Conservation (phyloP, 768 basidiomycete genomes). For the Suillus subalutaceus region DNA sequence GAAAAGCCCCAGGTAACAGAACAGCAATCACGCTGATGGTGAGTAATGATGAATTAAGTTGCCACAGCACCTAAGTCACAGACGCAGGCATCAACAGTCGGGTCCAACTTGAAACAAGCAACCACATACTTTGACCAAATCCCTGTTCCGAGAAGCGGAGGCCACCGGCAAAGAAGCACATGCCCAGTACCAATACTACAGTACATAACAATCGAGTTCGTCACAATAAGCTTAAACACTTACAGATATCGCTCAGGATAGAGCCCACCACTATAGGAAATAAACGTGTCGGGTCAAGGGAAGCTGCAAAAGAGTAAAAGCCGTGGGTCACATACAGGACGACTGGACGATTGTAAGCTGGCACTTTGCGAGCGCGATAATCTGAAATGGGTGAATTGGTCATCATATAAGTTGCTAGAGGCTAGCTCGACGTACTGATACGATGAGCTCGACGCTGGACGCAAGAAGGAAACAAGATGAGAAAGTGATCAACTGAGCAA, state of each 20-base stretch:
- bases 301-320: background rate
- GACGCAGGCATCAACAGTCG: background rate
- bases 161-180: conserved; percentile 86
- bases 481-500: background rate
- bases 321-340: conserved; percentile 47
- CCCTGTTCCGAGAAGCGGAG: conserved; percentile 77
- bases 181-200: conserved; percentile 83
- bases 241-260: conserved; percentile 76
- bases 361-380: conserved; percentile 80
- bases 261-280: conserved; percentile 68
- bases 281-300: conserved; percentile 5
- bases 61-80: conserved; percentile 58
- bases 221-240: conserved; percentile 20
- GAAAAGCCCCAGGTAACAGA: conserved; percentile 77
- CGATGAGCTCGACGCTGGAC: conserved; percentile 58
- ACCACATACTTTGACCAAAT: conserved; percentile 64
- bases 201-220: background rate
- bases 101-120: background rate
- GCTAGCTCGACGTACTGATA: conserved; percentile 57
- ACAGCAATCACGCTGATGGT: conserved; percentile 79
- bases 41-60: conserved; percentile 73
- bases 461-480: background rate
- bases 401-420: background rate
- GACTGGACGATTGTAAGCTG: conserved; percentile 82
- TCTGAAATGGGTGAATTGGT: conserved; percentile 41